phyloP scores from a whole-genome alignment of 2,329 filamentous ascomycete species.

The Colletotrichum eremochloae region DNA sequence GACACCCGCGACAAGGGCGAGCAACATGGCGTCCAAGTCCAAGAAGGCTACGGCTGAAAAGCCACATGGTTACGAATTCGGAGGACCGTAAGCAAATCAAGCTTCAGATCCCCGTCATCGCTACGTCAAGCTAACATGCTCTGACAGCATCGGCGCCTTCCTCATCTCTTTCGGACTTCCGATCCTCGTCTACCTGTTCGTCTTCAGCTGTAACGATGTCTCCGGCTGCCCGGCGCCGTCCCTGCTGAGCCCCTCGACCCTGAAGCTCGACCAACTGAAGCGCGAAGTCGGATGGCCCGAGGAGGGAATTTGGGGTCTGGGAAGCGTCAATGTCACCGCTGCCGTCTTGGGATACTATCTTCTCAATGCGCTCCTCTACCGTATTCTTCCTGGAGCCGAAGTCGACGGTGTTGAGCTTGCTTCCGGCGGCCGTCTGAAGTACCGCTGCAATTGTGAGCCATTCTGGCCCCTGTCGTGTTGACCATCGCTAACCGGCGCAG shows the following conservation, averaged over 20 bases:
- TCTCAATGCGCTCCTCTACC: slow-evolving; percentile 80
- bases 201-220: slow-evolving; percentile 92
- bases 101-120: not conserved
- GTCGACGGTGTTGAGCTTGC: slow-evolving; percentile 77
- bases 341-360: slow-evolving; percentile 83
- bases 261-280: slow-evolving; percentile 81
- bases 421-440: slow-evolving; percentile 81
- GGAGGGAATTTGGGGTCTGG: slow-evolving; percentile 77
- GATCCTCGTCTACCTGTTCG: slow-evolving; percentile 80
- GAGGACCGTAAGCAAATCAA: slow-evolving; percentile 61
- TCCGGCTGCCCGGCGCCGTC: slow-evolving; percentile 91
- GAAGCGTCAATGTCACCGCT: slow-evolving; percentile 76
- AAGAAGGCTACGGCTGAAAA: slow-evolving; percentile 47
- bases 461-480: not conserved
- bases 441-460: slow-evolving; percentile 80
- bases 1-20: not conserved
- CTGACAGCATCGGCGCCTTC: slow-evolving; percentile 74
- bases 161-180: slow-evolving; percentile 86
- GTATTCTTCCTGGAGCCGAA: slow-evolving; percentile 80
- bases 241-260: slow-evolving; percentile 77
- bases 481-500: slow-evolving; percentile 56
- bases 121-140: not conserved
- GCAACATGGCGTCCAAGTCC: slow-evolving; percentile 51
- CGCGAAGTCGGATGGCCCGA: slow-evolving; percentile 84
- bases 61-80: slow-evolving; percentile 64